Conservation (phyloP, 2,329 filamentous ascomycete genomes). For the Cladosporium sp. region DNA sequence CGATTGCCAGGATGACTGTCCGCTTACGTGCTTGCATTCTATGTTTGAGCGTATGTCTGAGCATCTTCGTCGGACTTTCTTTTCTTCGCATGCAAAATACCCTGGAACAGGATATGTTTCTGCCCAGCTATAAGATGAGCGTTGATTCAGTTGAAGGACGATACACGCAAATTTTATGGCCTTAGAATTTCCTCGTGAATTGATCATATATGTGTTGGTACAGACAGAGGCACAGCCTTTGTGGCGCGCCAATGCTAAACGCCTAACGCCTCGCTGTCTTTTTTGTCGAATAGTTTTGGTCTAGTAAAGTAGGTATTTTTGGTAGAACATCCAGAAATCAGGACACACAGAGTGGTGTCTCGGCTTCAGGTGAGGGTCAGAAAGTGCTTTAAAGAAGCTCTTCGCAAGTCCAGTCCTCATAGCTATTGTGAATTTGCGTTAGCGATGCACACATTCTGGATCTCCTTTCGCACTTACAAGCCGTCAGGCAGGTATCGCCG, state of each 20-base stretch:
- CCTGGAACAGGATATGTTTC: too few relatives aligned
- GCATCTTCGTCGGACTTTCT: too few relatives aligned
- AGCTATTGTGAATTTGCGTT: conserved; percentile 50
- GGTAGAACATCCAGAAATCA: background rate
- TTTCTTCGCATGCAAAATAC: too few relatives aligned
- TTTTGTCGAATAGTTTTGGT: conserved; percentile 2
- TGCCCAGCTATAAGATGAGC: too few relatives aligned
- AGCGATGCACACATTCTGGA: background rate
- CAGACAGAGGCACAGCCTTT: conserved; percentile 6
- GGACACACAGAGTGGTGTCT: background rate
- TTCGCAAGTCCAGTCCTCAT: conserved; percentile 99
- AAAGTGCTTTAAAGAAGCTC: conserved; percentile 67
- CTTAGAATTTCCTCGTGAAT: conserved; percentile 2
- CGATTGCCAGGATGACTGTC: too few relatives aligned
- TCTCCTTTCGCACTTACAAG: conserved; percentile 59
- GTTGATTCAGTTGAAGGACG: too few relatives aligned
- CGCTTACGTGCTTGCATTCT: too few relatives aligned
- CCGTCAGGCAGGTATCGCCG: conserved; percentile 94
- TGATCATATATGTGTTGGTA: conserved; percentile 11
- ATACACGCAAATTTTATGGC: too few relatives aligned
- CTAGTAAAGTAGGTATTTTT: background rate
- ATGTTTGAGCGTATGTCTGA: too few relatives aligned
- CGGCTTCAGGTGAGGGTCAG: background rate
- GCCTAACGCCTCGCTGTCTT: conserved; percentile 18
- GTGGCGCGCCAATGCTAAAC: conserved; percentile 11